These are phyloP conservation scores for Leccinum fuscescens DNA, from an alignment of 1,284 basidiomycete genomes.

Conservation along the genomic window DNA sequence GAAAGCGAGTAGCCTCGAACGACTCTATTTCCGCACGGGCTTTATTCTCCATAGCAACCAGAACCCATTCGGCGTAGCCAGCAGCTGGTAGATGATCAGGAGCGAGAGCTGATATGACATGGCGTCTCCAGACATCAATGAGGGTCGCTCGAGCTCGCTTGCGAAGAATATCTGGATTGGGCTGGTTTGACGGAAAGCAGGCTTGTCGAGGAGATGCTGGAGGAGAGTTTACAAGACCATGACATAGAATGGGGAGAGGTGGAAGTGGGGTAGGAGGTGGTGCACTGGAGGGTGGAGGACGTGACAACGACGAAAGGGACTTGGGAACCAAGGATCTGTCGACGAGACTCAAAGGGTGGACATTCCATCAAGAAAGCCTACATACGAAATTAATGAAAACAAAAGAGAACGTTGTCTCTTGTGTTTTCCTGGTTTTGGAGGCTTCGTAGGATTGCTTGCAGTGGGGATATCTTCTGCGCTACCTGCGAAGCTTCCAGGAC, in stretches of 20 bases:
- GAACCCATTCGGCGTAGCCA: slow-evolving; percentile 30
- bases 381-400: slow-evolving; percentile 65
- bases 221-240: slow-evolving; percentile 12
- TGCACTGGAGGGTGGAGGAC: slow-evolving; percentile 28
- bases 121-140: slow-evolving; percentile 71
- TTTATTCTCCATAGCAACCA: slow-evolving; percentile 21
- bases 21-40: slow-evolving; percentile 23
- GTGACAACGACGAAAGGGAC: slow-evolving; percentile 26
- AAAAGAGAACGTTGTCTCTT: slow-evolving; percentile 64
- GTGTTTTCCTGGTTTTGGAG: slow-evolving; percentile 37
- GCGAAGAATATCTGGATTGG: slow-evolving; percentile 47
- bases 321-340: slow-evolving; percentile 40
- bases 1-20: slow-evolving; percentile 3
- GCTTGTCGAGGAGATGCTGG: slow-evolving; percentile 9
- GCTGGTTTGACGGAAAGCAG: slow-evolving; percentile 26
- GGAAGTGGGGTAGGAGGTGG: slow-evolving; percentile 30
- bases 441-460: slow-evolving; percentile 11
- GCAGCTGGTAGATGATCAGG: slow-evolving; percentile 27
- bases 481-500: slow-evolving; percentile 25
- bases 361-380: not conserved
- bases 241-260: slow-evolving; percentile 17
- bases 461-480: slow-evolving; percentile 15
- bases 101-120: slow-evolving; percentile 55
- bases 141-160: slow-evolving; percentile 71
- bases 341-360: slow-evolving; percentile 7